Percentiles rank a stretch among this genome's conserved stretches.
These are phyloP conservation scores for Nitzschia palea DNA, from an alignment of 108 stramenopile species.

Conservation along the genomic window DNA sequence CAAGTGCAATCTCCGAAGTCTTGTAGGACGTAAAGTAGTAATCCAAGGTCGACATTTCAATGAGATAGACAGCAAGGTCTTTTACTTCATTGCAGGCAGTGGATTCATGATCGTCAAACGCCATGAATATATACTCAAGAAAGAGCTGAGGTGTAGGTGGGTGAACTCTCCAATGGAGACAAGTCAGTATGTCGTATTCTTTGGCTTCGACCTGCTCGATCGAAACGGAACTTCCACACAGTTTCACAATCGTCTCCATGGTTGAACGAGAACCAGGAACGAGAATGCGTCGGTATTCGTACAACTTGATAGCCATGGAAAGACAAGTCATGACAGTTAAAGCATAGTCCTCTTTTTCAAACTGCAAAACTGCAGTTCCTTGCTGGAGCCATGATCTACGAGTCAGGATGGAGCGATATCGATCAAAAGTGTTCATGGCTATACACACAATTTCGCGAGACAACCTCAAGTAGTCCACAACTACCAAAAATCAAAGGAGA, in stretches of 20 bases:
- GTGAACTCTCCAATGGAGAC: constrained; percentile 53
- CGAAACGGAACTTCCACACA: constrained; percentile 42
- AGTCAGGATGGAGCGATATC: constrained; percentile 38
- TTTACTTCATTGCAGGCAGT: background rate
- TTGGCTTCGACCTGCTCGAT: constrained; percentile 43
- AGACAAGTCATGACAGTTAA: constrained; percentile 72
- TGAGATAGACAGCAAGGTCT: constrained; percentile 26
- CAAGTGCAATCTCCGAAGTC: constrained; percentile 33
- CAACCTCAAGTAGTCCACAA: constrained; percentile 69
- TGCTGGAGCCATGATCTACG: too few relatives aligned
- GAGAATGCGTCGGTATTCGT: constrained; percentile 42
- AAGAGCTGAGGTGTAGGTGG: constrained; percentile 56
- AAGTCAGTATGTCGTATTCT: constrained; percentile 42
- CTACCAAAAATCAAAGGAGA: too few relatives aligned
- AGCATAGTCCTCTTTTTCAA: constrained; percentile 56
- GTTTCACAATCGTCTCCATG: constrained; percentile 45
- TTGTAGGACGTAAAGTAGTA: constrained; percentile 29
- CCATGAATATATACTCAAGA: constrained; percentile 23
- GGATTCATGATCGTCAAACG: background rate
- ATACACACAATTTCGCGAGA: constrained; percentile 63
- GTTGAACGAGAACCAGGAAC: constrained; percentile 9
- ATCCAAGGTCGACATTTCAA: constrained; percentile 39
- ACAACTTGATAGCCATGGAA: constrained; percentile 71
- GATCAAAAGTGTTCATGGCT: constrained; percentile 67
- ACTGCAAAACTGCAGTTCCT: background rate